Evolutionary conservation across 1,139 yeast genomes (phyloP), one percentile per base, ranked within the genome.

Genomic region (Lodderomyces pseudojiufengensis): DNA sequence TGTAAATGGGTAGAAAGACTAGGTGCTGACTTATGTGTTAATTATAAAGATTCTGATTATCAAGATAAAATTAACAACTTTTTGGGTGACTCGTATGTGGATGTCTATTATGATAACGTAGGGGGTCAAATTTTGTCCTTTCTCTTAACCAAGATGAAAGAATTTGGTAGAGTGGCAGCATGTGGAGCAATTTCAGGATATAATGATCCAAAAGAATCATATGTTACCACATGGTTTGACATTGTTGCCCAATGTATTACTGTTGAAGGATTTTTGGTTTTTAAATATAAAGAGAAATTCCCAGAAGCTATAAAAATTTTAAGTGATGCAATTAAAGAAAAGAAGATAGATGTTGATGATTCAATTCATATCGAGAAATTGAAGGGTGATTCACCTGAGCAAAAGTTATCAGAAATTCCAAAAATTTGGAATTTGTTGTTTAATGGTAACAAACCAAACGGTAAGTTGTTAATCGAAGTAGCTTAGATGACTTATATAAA

Each of bases 151-250:
- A 56, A 64, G 36, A 48, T 72, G 46, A 73, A 66, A 43, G 49
- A 47, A n/a, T 54, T 50, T 35, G 80, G 78, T 30, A 60, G 56
- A 13, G 58, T 80, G 35, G 54, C 78, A 41, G 79, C 78, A 21
- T 78, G 84, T 59, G 86, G 86, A 38, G 68, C 80, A 3, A 75
- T 80, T 45, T 57, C 84, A 25, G 76, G 76, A 37, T 80, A 79
- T 55, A 74, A 77, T 47, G 73, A 72, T 41, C 43, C 46, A 10
- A 47, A 52, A 5, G 63, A 65, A 37, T 43, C 55, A 16, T 54
- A 42, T 0, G 60, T 74, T 36, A 51, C 54, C 25, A 57, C 52
- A 41, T 74, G 76, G 67, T 48, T 59, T 10, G 49, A 59, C 26
- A 68, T 78, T 34, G 63, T 73, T 38, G 56, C 62, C 30, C 73